Conservation (phyloP, 306 rosid species). For the Dryas drummondii region DNA sequence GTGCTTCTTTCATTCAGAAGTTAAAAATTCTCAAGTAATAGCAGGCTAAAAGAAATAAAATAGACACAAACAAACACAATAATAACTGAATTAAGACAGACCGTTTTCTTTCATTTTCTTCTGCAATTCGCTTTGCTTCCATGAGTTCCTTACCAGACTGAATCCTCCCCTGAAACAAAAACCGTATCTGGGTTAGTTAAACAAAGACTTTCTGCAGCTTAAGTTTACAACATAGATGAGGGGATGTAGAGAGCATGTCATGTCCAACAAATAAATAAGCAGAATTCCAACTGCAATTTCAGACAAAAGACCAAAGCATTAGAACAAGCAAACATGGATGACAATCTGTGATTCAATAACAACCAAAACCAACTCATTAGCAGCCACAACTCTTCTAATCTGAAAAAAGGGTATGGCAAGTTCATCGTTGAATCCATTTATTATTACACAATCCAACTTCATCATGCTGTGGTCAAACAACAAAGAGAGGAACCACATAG, state of each 20-base stretch:
- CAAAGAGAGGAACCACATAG: neutral
- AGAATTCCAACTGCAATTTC: neutral
- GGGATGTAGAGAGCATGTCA: neutral
- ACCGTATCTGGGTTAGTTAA: neutral
- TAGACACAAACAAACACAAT: neutral
- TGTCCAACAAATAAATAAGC: neutral
- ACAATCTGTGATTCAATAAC: neutral
- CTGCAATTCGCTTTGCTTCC: slow-evolving; percentile 51
- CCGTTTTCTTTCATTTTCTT: slow-evolving; percentile 76
- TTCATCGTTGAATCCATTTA: neutral
- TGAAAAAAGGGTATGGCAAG: neutral
- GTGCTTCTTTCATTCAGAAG: slow-evolving; percentile 6
- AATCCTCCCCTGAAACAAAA: slow-evolving; percentile 63
- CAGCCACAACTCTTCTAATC: neutral
- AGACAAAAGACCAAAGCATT: neutral
- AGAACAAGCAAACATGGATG: neutral
- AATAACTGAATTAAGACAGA: slow-evolving; percentile 24
- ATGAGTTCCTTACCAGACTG: slow-evolving; percentile 55
- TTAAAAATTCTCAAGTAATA: neutral
- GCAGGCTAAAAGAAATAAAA: neutral
- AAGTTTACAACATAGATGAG: neutral
- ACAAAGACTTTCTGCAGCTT: neutral
- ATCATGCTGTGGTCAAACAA: neutral
- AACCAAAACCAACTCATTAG: neutral
- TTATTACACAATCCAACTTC: neutral